Evolutionary conservation across 192 early-diverging fungal genomes (phyloP), one percentile per base, ranked within the genome.

Genomic region (Podila epicladia): DNA sequence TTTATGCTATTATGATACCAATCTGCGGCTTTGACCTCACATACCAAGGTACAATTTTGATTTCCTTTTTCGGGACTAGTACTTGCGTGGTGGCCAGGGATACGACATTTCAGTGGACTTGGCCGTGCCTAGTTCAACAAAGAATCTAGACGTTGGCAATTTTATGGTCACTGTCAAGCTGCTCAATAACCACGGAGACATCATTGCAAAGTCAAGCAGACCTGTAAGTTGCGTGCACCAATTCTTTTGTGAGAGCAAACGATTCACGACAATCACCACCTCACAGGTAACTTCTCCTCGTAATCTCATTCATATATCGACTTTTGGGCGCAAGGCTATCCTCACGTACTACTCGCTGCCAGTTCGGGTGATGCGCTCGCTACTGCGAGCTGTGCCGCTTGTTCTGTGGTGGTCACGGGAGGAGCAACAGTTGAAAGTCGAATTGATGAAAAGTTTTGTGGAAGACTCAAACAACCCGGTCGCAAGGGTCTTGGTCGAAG

Each of bases 101-200:
- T 83, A 83, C 38, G 82, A 83, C 64, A 55, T 83, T 33, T 71
- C 70, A 15, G 65, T 83, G 35, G 45, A 65, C 37, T 58, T 83
- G 17, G 28, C 61, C 19, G 58, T 83, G 62, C 82, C 82, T 38
- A 62, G n/a, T 2, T 76, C 82, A 4, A 24, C 61, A 17, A 61
- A 31, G 6, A 83, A 83, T 32, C 55, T 76, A 11, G 74, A 32
- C 13, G 20, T 76, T 9, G 82, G 82, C 33, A 64, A 71, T 58
- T 72, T 57, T 38, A 69, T 59, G 55, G 58, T 58, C 17, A 62
- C 55, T 28, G 49, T 50, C 20, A 50, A 24, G n/a, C 32, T 55
- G 17, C 8, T 65, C 24, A 67, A 9, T 15, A 49, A 28, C 0
- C 41, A 76, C 5, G 74, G 72, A 15, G 57, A 73, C 7, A 73